Percentiles rank a stretch among this genome's conserved stretches.
These are phyloP conservation scores for Pholiota microspora DNA, from an alignment of 768 basidiomycete species.

Conservation along the genomic window DNA sequence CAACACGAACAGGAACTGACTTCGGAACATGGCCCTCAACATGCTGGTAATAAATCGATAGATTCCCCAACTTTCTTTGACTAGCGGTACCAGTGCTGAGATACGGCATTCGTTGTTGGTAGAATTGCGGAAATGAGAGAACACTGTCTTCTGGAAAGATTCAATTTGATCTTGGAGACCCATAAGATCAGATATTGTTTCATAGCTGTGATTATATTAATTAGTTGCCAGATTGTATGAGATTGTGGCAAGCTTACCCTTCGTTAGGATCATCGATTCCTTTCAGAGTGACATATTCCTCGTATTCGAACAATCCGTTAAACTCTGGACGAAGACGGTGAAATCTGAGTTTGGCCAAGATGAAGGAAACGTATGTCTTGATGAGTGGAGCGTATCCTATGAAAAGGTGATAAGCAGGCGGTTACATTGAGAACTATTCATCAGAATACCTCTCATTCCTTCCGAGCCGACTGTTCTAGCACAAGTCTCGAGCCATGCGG, in stretches of 20 bases:
- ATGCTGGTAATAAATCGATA: conserved; percentile 99
- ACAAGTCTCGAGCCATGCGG: conserved; percentile 97
- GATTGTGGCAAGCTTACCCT: conserved; percentile 75
- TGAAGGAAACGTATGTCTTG: conserved; percentile 93
- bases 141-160: conserved; percentile 96
- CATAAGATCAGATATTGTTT: conserved; percentile 98
- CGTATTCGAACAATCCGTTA: conserved; percentile 98
- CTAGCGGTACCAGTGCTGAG: conserved; percentile 90
- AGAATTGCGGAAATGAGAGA: conserved; percentile 89
- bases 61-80: conserved; percentile 99
- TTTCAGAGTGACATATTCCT: conserved; percentile 96
- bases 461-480: conserved; percentile 82
- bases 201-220: conserved; percentile 60
- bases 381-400: conserved; percentile 91
- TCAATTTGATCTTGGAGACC: conserved; percentile 98
- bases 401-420: conserved; percentile 2
- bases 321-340: conserved; percentile 96
- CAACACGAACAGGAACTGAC: conserved; percentile 40
- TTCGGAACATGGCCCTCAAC: conserved; percentile 94
- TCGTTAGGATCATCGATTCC: conserved; percentile 99
- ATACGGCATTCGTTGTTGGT: conserved; percentile 97
- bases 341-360: conserved; percentile 93
- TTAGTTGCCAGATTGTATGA: conserved; percentile 2
- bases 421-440: not conserved
- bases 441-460: conserved; percentile 63